These are phyloP conservation scores for Phytophthora rubi DNA, from an alignment of 352 stramenopile genomes.

Conservation along the genomic window DNA sequence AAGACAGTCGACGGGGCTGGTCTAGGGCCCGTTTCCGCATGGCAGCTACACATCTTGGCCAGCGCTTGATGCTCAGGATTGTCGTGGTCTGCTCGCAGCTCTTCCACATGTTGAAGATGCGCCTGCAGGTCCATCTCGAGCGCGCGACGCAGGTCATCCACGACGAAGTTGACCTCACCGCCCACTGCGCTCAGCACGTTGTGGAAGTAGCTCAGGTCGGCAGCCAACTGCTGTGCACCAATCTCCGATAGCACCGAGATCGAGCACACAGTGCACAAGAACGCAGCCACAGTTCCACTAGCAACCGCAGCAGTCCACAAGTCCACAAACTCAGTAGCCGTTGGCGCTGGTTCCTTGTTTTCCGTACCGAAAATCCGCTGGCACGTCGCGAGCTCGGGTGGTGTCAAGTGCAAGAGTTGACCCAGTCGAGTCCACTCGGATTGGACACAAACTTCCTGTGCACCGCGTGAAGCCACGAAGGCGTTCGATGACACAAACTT, in stretches of 20 bases:
- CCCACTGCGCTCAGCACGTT: conserved; percentile 85
- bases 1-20: conserved; percentile 19
- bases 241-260: conserved; percentile 70
- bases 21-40: conserved; percentile 46
- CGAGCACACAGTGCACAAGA: conserved; percentile 56
- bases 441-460: conserved; percentile 54
- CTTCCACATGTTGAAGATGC: conserved; percentile 42
- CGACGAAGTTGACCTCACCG: conserved; percentile 57
- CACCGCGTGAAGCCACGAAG: conserved; percentile 57
- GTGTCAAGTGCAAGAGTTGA: conserved; percentile 51
- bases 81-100: conserved; percentile 36
- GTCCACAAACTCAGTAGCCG: conserved; percentile 70
- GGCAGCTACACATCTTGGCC: conserved; percentile 41
- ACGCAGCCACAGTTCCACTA: conserved; percentile 63
- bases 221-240: conserved; percentile 63
- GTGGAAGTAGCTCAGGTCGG: conserved; percentile 80
- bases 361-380: conserved; percentile 52
- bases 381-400: conserved; percentile 50
- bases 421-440: conserved; percentile 60
- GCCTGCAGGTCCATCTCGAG: conserved; percentile 45
- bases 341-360: conserved; percentile 28
- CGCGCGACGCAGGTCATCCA: conserved; percentile 53
- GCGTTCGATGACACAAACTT: conserved; percentile 26
- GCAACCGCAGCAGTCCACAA: conserved; percentile 74
- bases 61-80: conserved; percentile 42